phyloP scores from a whole-genome alignment of 176 grass and related monocot species.

The Carex kokanica region DNA sequence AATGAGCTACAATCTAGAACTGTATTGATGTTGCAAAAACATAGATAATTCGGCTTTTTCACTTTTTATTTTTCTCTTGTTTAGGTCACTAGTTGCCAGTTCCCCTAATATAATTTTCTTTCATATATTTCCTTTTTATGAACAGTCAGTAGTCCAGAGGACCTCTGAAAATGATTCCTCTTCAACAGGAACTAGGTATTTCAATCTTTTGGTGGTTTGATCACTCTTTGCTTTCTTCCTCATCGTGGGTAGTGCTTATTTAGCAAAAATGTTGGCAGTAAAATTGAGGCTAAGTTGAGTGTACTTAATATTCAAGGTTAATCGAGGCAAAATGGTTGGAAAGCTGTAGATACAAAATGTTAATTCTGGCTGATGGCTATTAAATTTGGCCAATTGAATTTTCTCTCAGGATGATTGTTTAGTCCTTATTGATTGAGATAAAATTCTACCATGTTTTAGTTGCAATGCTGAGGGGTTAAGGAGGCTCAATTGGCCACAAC shows the following conservation, averaged over 20 bases:
- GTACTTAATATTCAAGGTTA: not conserved
- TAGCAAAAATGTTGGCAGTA: not conserved
- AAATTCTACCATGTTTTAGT: not conserved
- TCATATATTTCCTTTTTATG: slow-evolving; percentile 25
- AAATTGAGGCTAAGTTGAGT: not conserved
- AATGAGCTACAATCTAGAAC: not conserved
- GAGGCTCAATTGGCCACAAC: not conserved
- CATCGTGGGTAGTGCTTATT: slow-evolving; percentile 7
- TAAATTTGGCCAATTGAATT: slow-evolving; percentile 17
- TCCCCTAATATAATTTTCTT: not conserved
- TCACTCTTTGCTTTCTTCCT: slow-evolving; percentile 11
- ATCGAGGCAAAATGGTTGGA: not conserved
- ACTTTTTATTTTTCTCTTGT: not conserved
- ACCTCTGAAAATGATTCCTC: slow-evolving; percentile 40
- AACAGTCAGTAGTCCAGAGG: slow-evolving; percentile 43
- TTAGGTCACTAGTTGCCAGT: not conserved
- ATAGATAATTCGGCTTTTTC: not conserved
- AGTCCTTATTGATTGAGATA: slow-evolving; percentile 21
- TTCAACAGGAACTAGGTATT: slow-evolving; percentile 52
- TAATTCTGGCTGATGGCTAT: not conserved
- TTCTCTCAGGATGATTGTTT: slow-evolving; percentile 21
- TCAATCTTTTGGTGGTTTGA: slow-evolving; percentile 15
- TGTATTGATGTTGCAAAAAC: not conserved
- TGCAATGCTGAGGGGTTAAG: not conserved
- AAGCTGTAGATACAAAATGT: not conserved